Conservation (phyloP, 208 protist genomes). For the Trypanosoma avium region DNA sequence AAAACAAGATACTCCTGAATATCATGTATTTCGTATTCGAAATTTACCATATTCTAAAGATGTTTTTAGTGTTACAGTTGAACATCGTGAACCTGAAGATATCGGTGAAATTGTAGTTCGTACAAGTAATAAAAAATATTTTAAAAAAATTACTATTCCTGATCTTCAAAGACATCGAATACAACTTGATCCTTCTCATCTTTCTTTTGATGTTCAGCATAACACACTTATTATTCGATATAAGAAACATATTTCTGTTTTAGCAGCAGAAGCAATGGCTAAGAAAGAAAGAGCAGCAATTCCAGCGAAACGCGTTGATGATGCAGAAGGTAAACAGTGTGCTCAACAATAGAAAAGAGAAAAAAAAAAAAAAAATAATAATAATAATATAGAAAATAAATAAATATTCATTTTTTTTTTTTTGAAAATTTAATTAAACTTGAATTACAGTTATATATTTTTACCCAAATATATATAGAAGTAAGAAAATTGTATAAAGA, state of each 20-base stretch:
- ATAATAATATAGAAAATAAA: too few species aligned
- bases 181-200: conserved; percentile 50
- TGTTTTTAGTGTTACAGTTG: conserved; percentile 82
- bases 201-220: conserved; percentile 87
- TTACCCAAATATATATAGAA: too few species aligned
- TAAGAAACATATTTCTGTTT: conserved; percentile 81
- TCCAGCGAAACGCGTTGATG: conserved; percentile 62
- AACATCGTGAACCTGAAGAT: conserved; percentile 39
- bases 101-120: conserved; percentile 90
- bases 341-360: conserved; percentile 51
- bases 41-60: conserved; percentile 91
- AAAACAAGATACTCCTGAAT: conserved; percentile 79
- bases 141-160: conserved; percentile 87
- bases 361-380: background rate
- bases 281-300: conserved; percentile 78
- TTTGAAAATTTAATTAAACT: too few species aligned
- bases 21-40: conserved; percentile 88
- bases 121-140: conserved; percentile 96
- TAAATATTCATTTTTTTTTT: too few species aligned
- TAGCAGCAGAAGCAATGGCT: conserved; percentile 66
- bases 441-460: too few species aligned
- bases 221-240: conserved; percentile 94
- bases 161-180: conserved; percentile 71
- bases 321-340: conserved; percentile 44
- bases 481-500: too few species aligned